A percentile compares a stretch with the other conserved stretches of the same genome.
Evolutionary conservation across 495 filamentous ascomycete genomes (phyloP).

Genomic region (Trichoderma orchidacearum): DNA sequence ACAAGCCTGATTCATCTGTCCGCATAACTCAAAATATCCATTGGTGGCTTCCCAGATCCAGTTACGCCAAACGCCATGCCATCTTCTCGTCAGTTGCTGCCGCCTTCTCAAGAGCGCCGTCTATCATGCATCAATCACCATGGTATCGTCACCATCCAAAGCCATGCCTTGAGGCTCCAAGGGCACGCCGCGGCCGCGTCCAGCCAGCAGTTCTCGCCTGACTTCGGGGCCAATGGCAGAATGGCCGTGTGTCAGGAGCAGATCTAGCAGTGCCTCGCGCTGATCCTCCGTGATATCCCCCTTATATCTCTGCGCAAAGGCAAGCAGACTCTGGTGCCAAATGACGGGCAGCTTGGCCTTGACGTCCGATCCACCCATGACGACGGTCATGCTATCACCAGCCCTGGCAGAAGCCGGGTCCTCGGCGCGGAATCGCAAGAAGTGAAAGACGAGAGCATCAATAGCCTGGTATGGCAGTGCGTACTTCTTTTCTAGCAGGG

Average conservation of each 20-base stretch:
- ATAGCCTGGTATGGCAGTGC: conserved; percentile 86
- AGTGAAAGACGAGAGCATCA: conserved; percentile 91
- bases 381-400: conserved; percentile 28
- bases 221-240: conserved; percentile 83
- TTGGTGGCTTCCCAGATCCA: background rate
- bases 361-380: conserved; percentile 24
- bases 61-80: conserved; percentile 1
- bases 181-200: conserved; percentile 68
- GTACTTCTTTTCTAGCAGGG: conserved; percentile 91
- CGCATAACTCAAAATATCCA: background rate
- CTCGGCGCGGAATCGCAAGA: conserved; percentile 66
- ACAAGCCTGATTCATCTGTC: background rate
- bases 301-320: conserved; percentile 86
- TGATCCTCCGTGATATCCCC: conserved; percentile 59
- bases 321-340: conserved; percentile 76
- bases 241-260: conserved; percentile 78
- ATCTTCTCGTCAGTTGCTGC: background rate
- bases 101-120: background rate
- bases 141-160: conserved; percentile 78
- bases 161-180: conserved; percentile 37
- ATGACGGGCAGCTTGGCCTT: conserved; percentile 59
- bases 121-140: conserved; percentile 46
- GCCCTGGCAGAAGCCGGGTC: conserved; percentile 23
- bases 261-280: conserved; percentile 69
- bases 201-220: conserved; percentile 76